Evolutionary conservation across 768 basidiomycete species (phyloP).

Genomic region (Favolaschia claudopus): DNA sequence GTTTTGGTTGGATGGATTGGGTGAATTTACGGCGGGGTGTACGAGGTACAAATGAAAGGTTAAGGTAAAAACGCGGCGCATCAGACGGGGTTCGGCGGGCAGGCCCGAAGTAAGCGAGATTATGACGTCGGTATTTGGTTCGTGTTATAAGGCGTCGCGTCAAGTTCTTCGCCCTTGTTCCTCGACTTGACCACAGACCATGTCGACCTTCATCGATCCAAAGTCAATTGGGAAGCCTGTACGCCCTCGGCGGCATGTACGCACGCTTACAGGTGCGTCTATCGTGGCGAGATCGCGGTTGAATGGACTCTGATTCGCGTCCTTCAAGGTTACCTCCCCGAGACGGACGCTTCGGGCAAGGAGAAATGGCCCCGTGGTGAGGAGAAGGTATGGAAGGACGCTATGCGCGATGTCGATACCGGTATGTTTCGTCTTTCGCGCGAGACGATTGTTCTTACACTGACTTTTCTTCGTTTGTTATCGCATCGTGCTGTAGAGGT

Average conservation of each 20-base stretch:
- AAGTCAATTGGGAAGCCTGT: constrained; percentile 69
- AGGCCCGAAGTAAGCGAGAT: too few species aligned
- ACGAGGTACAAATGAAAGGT: too few species aligned
- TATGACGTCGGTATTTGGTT: too few species aligned
- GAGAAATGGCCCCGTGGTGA: constrained; percentile 89
- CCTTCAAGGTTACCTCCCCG: constrained; percentile 76
- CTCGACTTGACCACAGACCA: constrained; percentile 41
- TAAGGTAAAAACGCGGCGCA: too few species aligned
- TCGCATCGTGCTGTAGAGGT: constrained; percentile 52
- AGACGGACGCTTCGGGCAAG: constrained; percentile 76
- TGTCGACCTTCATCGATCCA: constrained; percentile 74
- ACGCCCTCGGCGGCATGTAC: constrained; percentile 69
- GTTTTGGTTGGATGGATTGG: too few species aligned
- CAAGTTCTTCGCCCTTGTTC: constrained; percentile 1
- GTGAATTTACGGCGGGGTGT: too few species aligned
- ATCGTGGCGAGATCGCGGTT: background rate
- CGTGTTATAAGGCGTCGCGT: too few species aligned
- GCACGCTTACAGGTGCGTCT: constrained; percentile 66
- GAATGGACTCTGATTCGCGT: constrained; percentile 2
- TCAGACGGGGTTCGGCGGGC: too few species aligned
- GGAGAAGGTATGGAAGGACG: constrained; percentile 75
- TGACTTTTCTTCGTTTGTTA: constrained; percentile 14
- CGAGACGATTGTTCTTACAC: background rate
- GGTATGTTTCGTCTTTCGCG: constrained; percentile 45
- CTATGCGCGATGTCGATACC: constrained; percentile 62